These are phyloP conservation scores for Nitzschia sp. DNA, from an alignment of 108 stramenopile species.

Conservation along the genomic window DNA sequence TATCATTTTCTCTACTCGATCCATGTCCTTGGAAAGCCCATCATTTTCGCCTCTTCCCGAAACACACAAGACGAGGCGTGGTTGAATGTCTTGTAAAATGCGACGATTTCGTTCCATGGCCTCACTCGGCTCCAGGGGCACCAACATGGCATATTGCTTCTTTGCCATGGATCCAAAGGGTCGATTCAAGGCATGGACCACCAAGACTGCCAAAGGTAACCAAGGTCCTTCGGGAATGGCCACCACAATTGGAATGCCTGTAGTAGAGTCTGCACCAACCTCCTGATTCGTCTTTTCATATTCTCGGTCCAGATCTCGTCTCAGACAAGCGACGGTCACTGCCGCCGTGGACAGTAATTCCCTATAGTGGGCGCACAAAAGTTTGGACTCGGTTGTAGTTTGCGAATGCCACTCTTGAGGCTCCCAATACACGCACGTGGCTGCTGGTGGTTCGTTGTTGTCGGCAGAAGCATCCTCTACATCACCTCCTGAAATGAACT, in stretches of 20 bases:
- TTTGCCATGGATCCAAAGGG: not conserved
- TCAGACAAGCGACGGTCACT: not conserved
- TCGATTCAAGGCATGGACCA: constrained; percentile 65
- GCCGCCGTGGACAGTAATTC: constrained; percentile 2
- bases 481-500: not conserved
- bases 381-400: not conserved
- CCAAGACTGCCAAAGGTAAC: constrained; percentile 68
- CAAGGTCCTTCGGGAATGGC: constrained; percentile 85
- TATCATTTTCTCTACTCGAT: constrained; percentile 22
- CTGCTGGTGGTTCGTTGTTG: not conserved
- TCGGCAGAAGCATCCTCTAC: not conserved
- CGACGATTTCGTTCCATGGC: constrained; percentile 62
- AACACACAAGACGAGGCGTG: constrained; percentile 52
- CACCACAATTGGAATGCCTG: constrained; percentile 50
- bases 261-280: not conserved
- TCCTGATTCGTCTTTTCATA: not conserved
- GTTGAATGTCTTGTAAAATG: constrained; percentile 60
- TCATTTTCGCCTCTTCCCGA: constrained; percentile 19
- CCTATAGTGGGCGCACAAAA: not conserved
- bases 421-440: constrained; percentile 3
- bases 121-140: constrained; percentile 78
- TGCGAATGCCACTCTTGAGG: constrained; percentile 9
- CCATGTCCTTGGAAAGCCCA: constrained; percentile 26
- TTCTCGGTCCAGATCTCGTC: not conserved
- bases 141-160: constrained; percentile 31